phyloP scores from a whole-genome alignment of 2,329 filamentous ascomycete genomes.

The Penicillium sclerotigenum region DNA sequence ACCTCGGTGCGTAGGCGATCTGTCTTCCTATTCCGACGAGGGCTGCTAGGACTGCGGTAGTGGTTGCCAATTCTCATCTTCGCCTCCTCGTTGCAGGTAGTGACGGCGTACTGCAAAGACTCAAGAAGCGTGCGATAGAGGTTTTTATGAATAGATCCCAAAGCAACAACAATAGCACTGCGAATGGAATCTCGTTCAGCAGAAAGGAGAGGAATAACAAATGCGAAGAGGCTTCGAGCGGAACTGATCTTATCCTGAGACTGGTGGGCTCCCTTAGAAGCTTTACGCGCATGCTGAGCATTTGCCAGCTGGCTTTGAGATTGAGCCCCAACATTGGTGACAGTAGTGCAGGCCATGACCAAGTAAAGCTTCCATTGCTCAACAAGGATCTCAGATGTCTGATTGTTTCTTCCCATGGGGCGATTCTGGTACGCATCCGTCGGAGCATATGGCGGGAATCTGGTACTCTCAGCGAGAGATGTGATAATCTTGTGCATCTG shows the following conservation, averaged over 20 bases:
- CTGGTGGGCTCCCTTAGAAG: slow-evolving; percentile 64
- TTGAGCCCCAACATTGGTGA: slow-evolving; percentile 74
- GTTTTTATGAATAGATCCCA: slow-evolving; percentile 92
- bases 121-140: slow-evolving; percentile 89
- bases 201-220: slow-evolving; percentile 81
- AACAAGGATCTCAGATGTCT: slow-evolving; percentile 79
- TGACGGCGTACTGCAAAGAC: slow-evolving; percentile 81
- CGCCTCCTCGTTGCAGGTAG: slow-evolving; percentile 82
- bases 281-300: slow-evolving; percentile 75
- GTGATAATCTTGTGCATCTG: slow-evolving; percentile 89
- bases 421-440: slow-evolving; percentile 39
- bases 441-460: slow-evolving; percentile 47
- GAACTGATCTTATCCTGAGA: slow-evolving; percentile 78
- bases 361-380: slow-evolving; percentile 98
- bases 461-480: slow-evolving; percentile 69
- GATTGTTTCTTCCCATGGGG: slow-evolving; percentile 50
- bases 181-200: slow-evolving; percentile 76
- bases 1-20: slow-evolving; percentile 89
- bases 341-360: slow-evolving; percentile 92
- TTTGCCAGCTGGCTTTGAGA: slow-evolving; percentile 58
- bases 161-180: slow-evolving; percentile 83
- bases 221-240: slow-evolving; percentile 83
- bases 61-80: slow-evolving; percentile 72
- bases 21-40: slow-evolving; percentile 75
- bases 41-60: slow-evolving; percentile 77